phyloP scores from a whole-genome alignment of 2,329 filamentous ascomycete species.

The Colletotrichum filicis region DNA sequence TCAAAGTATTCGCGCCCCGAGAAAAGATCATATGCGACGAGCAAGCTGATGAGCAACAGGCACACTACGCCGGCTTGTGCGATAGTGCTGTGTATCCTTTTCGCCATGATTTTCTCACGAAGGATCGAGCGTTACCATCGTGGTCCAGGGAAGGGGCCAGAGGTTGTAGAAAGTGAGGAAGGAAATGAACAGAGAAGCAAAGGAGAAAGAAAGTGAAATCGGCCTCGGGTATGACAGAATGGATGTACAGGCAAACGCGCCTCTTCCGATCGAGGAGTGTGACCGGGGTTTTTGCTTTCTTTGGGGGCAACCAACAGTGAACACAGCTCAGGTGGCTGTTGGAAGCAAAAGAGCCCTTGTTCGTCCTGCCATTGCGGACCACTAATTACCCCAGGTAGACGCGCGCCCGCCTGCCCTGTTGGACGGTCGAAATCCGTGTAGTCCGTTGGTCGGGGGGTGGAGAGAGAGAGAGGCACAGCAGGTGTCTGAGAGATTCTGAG shows the following conservation, averaged over 20 bases:
- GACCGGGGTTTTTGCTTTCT: not conserved
- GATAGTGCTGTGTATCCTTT: not conserved
- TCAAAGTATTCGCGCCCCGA: slow-evolving; percentile 13
- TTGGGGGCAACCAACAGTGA: not conserved
- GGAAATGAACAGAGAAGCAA: not conserved
- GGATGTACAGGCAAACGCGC: not conserved
- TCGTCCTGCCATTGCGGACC: not conserved
- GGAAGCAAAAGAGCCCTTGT: not conserved
- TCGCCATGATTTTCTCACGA: not conserved
- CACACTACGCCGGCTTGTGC: not conserved
- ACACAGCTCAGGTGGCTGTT: not conserved
- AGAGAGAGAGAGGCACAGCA: not conserved
- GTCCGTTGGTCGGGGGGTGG: not conserved
- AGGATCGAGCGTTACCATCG: not conserved
- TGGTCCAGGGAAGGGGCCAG: not conserved
- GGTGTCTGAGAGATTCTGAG: not conserved
- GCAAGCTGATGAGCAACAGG: not conserved
- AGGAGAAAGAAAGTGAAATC: not conserved
- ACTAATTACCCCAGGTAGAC: not conserved
- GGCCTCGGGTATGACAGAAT: not conserved
- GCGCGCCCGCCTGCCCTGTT: not conserved
- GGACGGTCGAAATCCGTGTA: not conserved
- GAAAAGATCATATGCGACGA: slow-evolving; percentile 19
- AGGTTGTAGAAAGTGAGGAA: not conserved
- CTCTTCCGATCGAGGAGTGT: not conserved